A percentile compares a stretch with the other conserved stretches of the same genome.
Evolutionary conservation across 768 basidiomycete genomes (phyloP).

Genomic region (Termitomyces titanicus): DNA sequence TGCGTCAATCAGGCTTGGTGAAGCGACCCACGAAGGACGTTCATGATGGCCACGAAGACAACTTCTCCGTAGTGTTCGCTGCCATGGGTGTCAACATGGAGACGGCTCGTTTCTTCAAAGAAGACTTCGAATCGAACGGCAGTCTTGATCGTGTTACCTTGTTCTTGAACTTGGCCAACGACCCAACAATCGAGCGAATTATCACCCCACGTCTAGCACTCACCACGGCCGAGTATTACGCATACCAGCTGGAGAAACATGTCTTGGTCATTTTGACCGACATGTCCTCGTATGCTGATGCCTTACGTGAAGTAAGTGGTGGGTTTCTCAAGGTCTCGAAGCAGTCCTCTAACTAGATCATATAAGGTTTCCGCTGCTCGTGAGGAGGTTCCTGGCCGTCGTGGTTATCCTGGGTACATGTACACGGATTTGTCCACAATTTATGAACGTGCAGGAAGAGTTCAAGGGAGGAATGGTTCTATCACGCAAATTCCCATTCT

Average conservation of each 20-base stretch:
- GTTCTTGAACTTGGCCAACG: conserved; percentile 98
- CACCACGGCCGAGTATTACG: conserved; percentile 99
- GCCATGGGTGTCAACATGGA: conserved; percentile 99
- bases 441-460: conserved; percentile 98
- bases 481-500: conserved; percentile 99
- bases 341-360: conserved; percentile 8
- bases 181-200: conserved; percentile 99
- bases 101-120: conserved; percentile 99
- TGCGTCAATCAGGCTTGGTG: conserved; percentile 97
- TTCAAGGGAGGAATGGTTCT: conserved; percentile 95
- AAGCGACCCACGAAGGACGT: conserved; percentile 96
- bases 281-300: conserved; percentile 98
- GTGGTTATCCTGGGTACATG: conserved; percentile 98
- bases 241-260: conserved; percentile 99
- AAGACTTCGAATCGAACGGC: conserved; percentile 99
- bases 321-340: background rate
- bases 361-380: conserved; percentile 92
- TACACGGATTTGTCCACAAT: conserved; percentile 99
- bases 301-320: conserved; percentile 78
- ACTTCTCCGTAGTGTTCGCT: conserved; percentile 99
- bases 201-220: conserved; percentile 97
- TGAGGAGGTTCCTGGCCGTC: conserved; percentile 98
- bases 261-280: conserved; percentile 98
- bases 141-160: conserved; percentile 95
- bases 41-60: conserved; percentile 98